phyloP scores from a whole-genome alignment of 305 asterid genomes.

The Andrographis paniculata region DNA sequence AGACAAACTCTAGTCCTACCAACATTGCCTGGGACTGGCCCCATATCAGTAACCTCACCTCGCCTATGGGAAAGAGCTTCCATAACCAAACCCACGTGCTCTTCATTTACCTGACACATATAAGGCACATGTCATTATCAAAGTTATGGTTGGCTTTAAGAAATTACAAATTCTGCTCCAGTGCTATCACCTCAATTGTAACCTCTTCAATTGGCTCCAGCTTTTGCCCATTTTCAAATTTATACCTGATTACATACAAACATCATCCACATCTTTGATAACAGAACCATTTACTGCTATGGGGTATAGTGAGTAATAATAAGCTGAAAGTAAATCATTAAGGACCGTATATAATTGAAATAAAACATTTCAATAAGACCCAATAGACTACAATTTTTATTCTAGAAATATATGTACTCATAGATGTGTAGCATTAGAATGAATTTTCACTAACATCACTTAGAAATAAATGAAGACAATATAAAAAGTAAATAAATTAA shows the following conservation, averaged over 20 bases:
- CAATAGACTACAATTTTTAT: no score
- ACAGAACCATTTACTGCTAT: neutral
- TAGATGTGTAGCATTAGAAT: no score
- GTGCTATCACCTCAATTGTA: slow-evolving; percentile 68
- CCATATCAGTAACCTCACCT: slow-evolving; percentile 90
- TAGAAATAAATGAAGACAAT: no score
- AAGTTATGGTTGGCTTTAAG: slow-evolving; percentile 11
- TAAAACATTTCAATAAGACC: no score
- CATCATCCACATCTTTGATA: slow-evolving; percentile 1
- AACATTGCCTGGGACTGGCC: slow-evolving; percentile 87
- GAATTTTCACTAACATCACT: no score
- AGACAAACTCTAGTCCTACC: slow-evolving; percentile 88
- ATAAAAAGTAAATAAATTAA: no score
- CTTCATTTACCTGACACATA: slow-evolving; percentile 73
- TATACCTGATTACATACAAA: slow-evolving; percentile 55
- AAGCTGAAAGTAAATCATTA: no score
- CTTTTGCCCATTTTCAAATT: slow-evolving; percentile 62
- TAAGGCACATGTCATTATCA: slow-evolving; percentile 17
- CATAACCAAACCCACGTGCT: slow-evolving; percentile 91
- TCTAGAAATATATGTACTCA: no score
- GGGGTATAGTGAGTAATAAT: neutral
- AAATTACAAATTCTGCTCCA: slow-evolving; percentile 14
- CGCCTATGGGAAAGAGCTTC: slow-evolving; percentile 97
- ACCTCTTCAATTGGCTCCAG: slow-evolving; percentile 99
- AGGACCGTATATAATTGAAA: no score